Base-by-base conservation (phyloP, 192 early-diverging fungal genomes). In the Linnemannia elongata region DNA sequence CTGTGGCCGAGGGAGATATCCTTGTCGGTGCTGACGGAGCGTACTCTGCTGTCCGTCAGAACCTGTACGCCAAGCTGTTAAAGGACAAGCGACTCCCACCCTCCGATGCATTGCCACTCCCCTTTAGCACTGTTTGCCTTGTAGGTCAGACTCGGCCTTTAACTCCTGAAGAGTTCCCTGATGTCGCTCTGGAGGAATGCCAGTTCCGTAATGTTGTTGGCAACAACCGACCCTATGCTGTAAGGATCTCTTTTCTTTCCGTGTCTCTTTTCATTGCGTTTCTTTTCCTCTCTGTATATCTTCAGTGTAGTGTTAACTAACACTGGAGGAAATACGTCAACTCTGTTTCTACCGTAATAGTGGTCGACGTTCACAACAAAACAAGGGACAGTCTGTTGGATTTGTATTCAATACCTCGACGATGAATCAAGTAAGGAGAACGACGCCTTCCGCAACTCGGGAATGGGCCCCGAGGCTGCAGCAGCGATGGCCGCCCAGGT, bases 401-500 rank as follows among this genome's bases (percentile, higher is more conserved):
- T 73, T 4, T 35, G 69, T 69, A 47, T 49, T 8, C 27, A 39
- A 35, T 47, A 71, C 7, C 6, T 78, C 7, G 44, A 30, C 20
- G 45, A 55, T 1, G 77, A 78, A 24, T 18, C 38, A 6, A 52
- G 39, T 22, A 47, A 78, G 36, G 74, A 75, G 4, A 49, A 49
- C 35, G 42, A 78, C 38, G 30, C 45, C 45, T 69, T 78, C 35
- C 30, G 47, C 9, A 54, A 49, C 5, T 78, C 69, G 36, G 68
- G 55, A 17, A 55, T 72, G 76, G 77, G 77, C 0, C 47, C 72
- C 2, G 82, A 78, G 22, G 57, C 72, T 1, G 76, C 57, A 1
- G 36, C 66, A 15, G 39, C 69, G 1, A 83, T 83, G 82, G 49
- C 60, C 39, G 69, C 70, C 4, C 72, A 83, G 3, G 73, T 83